A percentile compares a stretch with the other conserved stretches of the same genome.
Evolutionary conservation across 140 eudicot species (phyloP).

Genomic region (Bidens hawaiensis): DNA sequence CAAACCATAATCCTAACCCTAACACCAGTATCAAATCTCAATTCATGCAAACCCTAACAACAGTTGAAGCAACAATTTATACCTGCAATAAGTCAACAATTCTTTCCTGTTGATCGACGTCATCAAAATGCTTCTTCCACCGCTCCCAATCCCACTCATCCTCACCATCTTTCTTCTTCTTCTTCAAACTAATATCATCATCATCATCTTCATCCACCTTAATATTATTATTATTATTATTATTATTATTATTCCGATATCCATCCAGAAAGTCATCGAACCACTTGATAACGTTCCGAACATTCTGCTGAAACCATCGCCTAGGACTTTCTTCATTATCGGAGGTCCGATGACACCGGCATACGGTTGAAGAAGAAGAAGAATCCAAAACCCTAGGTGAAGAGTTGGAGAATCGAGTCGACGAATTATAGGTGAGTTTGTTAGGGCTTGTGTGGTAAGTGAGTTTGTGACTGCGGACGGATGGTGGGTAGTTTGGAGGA

Average conservation of each 20-base stretch:
- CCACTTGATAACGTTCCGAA: slow-evolving; percentile 44
- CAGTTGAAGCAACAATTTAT: background rate
- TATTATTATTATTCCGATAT: background rate
- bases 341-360: slow-evolving; percentile 34
- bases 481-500: slow-evolving; percentile 37
- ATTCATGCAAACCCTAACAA: background rate
- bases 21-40: background rate
- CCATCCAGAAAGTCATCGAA: slow-evolving; percentile 43
- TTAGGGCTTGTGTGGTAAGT: slow-evolving; percentile 31
- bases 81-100: slow-evolving; percentile 69
- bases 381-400: slow-evolving; percentile 26
- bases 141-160: slow-evolving; percentile 93
- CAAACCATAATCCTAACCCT: background rate
- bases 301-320: slow-evolving; percentile 50
- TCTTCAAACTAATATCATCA: slow-evolving; percentile 37
- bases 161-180: slow-evolving; percentile 12
- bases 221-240: too few species aligned
- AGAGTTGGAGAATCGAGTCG: slow-evolving; percentile 25
- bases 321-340: slow-evolving; percentile 22
- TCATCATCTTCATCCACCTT: slow-evolving; percentile 12
- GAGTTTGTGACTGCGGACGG: slow-evolving; percentile 28
- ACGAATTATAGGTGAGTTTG: slow-evolving; percentile 28
- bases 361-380: slow-evolving; percentile 18
- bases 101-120: slow-evolving; percentile 76
- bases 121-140: slow-evolving; percentile 74